Evolutionary conservation across 257 asterid genomes (phyloP).

Genomic region (Solanum phureja): DNA sequence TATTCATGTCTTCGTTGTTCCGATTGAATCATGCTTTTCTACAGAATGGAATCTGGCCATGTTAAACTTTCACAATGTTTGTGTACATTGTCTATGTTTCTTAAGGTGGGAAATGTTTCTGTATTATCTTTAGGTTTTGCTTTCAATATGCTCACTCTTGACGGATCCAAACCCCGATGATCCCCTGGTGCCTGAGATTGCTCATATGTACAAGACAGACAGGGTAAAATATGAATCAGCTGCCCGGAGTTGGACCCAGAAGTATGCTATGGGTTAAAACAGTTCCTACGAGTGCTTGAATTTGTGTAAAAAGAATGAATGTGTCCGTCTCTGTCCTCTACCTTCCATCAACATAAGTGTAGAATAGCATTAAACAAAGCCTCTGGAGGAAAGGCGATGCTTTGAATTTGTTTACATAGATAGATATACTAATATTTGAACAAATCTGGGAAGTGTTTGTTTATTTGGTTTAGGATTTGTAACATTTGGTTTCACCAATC

Average conservation of each 20-base stretch:
- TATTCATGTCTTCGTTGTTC: neutral
- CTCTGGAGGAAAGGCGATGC: neutral
- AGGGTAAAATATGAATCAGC: slow-evolving; percentile 9
- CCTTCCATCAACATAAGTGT: neutral
- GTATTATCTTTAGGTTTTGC: slow-evolving; percentile 5
- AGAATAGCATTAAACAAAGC: neutral
- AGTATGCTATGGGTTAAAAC: slow-evolving; percentile 11
- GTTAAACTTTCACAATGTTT: neutral
- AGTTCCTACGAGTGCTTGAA: neutral
- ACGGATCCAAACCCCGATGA: slow-evolving; percentile 15
- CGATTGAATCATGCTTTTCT: neutral
- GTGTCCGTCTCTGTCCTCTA: neutral
- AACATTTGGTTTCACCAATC: neutral
- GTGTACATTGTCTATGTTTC: neutral
- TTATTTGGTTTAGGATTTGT: neutral
- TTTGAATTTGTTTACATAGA: neutral
- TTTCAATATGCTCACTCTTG: slow-evolving; percentile 9
- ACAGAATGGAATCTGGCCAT: neutral
- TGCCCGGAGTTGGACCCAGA: slow-evolving; percentile 15
- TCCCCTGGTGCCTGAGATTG: slow-evolving; percentile 13
- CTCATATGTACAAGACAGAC: slow-evolving; percentile 13
- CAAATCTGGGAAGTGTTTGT: neutral
- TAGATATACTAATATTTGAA: neutral
- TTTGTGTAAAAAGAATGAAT: neutral
- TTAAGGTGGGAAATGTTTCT: neutral